Evolutionary conservation across 306 rosid genomes (phyloP), one percentile per base, ranked within the genome.

Genomic region (Cucurbita moschata): DNA sequence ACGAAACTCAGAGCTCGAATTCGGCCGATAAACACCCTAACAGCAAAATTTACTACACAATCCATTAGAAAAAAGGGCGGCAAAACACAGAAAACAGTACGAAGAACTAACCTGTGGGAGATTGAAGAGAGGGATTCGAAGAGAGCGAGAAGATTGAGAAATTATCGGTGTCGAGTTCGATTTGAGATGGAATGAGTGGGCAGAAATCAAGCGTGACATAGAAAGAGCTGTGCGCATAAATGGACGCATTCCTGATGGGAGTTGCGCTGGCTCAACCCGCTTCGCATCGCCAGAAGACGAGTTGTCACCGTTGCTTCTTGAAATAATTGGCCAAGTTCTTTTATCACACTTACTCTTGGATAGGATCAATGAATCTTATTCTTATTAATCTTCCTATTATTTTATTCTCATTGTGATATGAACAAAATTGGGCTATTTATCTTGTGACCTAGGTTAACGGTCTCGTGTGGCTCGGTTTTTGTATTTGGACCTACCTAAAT

Each of bases 1-100:
- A n/a, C 86, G 82, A 81, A 81, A 55, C 71, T 56, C 53, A 74
- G 87, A 78, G n/a, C 79, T 75, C 30, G 47, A 59, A 77, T 44
- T 26, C 82, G 78, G 56, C 40, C 40, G 66, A 78, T 72, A 87
- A 84, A 73, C 43, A 76, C 88, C 91, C 88, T 83, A 30, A 77
- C 49, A 44, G 1, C 38, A 8, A 26, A n/a, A 26, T 54, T 16
- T 7, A 21, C 62, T 38, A 65, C 49, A 58, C 23, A 51, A 38
- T 5, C 0, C 16, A 59, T 37, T 52, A 75, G 55, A 64, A 38
- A 16, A 14, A 56, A 21, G 2, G 5, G 50, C 53, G 26, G 23
- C 50, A 30, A 57, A 37, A 46, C 30, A 19, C 21, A 49, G 40
- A 16, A 13, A 46, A 21, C 53, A 21, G 19, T 49, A 19, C 11